A percentile compares a stretch with the other conserved stretches of the same genome.
These are phyloP conservation scores for Apiospora rasikravindrae DNA, from an alignment of 2,329 filamentous ascomycete species.

Conservation along the genomic window DNA sequence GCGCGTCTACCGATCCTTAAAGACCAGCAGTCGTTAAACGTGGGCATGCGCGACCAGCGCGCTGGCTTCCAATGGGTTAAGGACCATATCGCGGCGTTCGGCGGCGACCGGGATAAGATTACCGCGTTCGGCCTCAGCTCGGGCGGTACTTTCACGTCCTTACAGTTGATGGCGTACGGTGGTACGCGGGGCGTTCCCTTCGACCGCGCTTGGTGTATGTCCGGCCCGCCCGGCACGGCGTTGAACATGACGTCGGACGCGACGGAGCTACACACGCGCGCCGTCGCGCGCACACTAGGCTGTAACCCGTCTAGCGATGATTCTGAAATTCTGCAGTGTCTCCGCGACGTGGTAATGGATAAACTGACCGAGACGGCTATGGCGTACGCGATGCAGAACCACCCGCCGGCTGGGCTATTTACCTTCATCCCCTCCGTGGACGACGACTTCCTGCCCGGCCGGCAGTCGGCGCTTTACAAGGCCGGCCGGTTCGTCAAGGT, in stretches of 20 bases:
- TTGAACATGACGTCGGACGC: not conserved
- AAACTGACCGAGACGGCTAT: conserved; percentile 35
- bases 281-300: not conserved
- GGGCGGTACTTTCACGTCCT: conserved; percentile 35
- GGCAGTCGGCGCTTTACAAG: conserved; percentile 31
- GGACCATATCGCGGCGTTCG: conserved; percentile 53
- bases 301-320: conserved; percentile 24
- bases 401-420: conserved; percentile 28
- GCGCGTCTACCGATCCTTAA: conserved; percentile 31
- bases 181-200: conserved; percentile 53
- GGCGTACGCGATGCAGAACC: conserved; percentile 34
- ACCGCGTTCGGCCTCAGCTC: conserved; percentile 58
- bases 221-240: conserved; percentile 49
- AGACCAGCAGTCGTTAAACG: conserved; percentile 44
- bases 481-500: conserved; percentile 29
- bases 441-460: conserved; percentile 45
- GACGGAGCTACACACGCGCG: conserved; percentile 18
- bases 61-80: conserved; percentile 55
- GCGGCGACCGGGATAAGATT: conserved; percentile 49
- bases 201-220: conserved; percentile 38
- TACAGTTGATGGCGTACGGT: conserved; percentile 48
- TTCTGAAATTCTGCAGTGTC: not conserved
- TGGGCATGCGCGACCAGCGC: conserved; percentile 56
- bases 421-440: conserved; percentile 40
- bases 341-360: conserved; percentile 26